These are phyloP conservation scores for Xanthoceras sorbifolium DNA, from an alignment of 345 rosid genomes.

Conservation along the genomic window DNA sequence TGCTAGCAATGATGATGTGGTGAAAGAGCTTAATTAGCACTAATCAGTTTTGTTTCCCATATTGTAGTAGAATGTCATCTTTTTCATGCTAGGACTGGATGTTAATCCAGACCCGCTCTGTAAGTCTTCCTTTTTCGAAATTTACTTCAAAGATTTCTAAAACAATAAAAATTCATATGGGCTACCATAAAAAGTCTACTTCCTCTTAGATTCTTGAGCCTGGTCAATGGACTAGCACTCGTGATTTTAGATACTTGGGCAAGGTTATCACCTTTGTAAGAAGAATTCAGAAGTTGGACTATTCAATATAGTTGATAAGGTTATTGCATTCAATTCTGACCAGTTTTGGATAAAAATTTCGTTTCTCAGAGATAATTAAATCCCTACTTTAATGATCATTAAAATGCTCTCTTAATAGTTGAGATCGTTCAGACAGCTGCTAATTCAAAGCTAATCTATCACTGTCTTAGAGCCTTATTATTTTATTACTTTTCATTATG, in stretches of 20 bases:
- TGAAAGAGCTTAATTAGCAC: neutral
- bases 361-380: neutral
- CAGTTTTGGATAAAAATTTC: neutral
- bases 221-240: neutral
- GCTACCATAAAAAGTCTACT: no score
- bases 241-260: neutral
- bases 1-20: neutral
- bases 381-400: neutral
- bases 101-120: neutral
- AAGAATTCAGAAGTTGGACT: neutral
- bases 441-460: no score
- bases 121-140: neutral
- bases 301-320: slow-evolving; percentile 20
- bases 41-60: neutral
- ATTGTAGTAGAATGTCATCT: neutral
- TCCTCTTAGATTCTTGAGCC: neutral
- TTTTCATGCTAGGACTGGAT: neutral
- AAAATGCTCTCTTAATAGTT: neutral
- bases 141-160: neutral
- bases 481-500: neutral
- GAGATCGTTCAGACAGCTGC: neutral
- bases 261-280: neutral
- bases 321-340: neutral
- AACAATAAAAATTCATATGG: neutral
- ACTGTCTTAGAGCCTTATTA: neutral